Evolutionary conservation across 2,329 filamentous ascomycete genomes (phyloP), one percentile per base, ranked within the genome.

Genomic region (Kalaharituber pfeilii): DNA sequence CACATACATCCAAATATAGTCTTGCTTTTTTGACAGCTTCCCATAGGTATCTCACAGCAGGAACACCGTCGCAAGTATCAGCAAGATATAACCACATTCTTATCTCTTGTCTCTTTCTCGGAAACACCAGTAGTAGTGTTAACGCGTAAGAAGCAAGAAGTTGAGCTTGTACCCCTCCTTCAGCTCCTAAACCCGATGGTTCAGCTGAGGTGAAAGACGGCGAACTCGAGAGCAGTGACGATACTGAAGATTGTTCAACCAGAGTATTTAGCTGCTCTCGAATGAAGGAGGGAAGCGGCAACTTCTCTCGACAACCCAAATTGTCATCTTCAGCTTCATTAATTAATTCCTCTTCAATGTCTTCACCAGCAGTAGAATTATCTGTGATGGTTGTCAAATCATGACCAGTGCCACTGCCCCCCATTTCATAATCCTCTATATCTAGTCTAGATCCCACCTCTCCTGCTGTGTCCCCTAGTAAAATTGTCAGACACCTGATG

Each of bases 51-150:
- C 82, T 81, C 55, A 89, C 80, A 0, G 84, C 80, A 0, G 85
- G 82, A 7, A 81, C 65, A 65, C 64, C 59, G 51, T 65, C 59
- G 2, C 73, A 69, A 3, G 84, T 73, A 44, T 82, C 79, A 0
- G 86, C 84, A 39, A 91, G 74, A 65, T 91, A 96, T 0, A 96
- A 72, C 70, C 86, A 89, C 86, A 96, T 94, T 22, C 88, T 82
- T 57, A 95, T 93, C 56, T 95, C 87, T 64, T 95, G 88, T 2
- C 81, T 81, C 56, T 79, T 76, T 5, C 75, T 72, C 7, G 89
- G 87, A 60, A 96, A 96, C 62, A 87, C 88, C 56, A 84, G 79
- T 3, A 96, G 72, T 2, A 98, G 71, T 0, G 85, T 88, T 36
- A 96, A 72, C 2, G 87, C 86, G 65, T 94, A 96, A 26, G 83